These are phyloP conservation scores for Claviceps monticola DNA, from an alignment of 2,329 filamentous ascomycete genomes.

Conservation along the genomic window DNA sequence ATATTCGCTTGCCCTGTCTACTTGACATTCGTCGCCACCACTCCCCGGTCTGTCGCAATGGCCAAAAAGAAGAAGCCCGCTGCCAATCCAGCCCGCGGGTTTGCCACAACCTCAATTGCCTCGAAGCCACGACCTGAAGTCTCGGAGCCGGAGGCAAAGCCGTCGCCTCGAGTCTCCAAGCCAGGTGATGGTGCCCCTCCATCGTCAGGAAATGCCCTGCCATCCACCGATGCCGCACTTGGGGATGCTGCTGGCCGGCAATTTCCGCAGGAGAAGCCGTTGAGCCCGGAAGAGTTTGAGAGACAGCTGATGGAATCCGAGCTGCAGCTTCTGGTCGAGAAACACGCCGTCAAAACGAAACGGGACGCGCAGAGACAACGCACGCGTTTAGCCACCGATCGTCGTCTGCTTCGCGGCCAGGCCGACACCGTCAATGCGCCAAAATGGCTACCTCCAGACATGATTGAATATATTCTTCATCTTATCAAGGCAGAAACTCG, in stretches of 20 bases:
- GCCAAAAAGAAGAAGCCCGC: constrained; percentile 88
- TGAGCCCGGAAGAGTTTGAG: constrained; percentile 82
- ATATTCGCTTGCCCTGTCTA: background rate
- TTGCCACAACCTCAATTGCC: constrained; percentile 84
- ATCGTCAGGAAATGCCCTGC: constrained; percentile 13
- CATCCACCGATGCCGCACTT: constrained; percentile 9
- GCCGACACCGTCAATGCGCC: constrained; percentile 57
- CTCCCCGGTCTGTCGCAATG: constrained; percentile 32
- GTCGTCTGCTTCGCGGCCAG: constrained; percentile 65
- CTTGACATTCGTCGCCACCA: background rate
- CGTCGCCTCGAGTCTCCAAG: constrained; percentile 12
- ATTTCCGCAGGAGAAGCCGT: constrained; percentile 25
- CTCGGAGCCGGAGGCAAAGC: constrained; percentile 21
- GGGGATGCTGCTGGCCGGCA: constrained; percentile 4
- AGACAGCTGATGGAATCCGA: constrained; percentile 81
- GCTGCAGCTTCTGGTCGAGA: constrained; percentile 76
- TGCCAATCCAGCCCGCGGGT: constrained; percentile 78
- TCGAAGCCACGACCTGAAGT: constrained; percentile 62
- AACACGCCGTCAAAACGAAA: constrained; percentile 63
- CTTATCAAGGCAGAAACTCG: constrained; percentile 54
- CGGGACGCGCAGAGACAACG: constrained; percentile 68
- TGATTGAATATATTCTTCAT: constrained; percentile 64
- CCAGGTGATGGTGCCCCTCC: constrained; percentile 13
- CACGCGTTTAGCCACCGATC: constrained; percentile 69
- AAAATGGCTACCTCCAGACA: constrained; percentile 69